phyloP scores from a whole-genome alignment of 164 flowering plant species.

The Pachysandra terminalis region DNA sequence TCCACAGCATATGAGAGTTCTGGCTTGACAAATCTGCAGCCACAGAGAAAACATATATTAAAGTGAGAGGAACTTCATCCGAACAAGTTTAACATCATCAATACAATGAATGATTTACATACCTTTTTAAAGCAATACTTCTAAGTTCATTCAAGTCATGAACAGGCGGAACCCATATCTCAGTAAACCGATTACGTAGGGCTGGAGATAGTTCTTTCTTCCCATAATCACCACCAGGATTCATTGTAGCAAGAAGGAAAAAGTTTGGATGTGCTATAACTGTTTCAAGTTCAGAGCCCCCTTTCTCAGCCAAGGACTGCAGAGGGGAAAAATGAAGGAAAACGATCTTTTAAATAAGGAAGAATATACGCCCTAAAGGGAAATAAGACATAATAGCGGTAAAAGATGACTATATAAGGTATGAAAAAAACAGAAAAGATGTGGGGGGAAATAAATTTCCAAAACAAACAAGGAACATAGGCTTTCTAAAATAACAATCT shows the following conservation, averaged over 20 bases:
- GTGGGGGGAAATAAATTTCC: too few relatives aligned
- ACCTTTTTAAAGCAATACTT: slow-evolving; percentile 68
- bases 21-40: slow-evolving; percentile 45
- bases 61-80: neutral
- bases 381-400: neutral
- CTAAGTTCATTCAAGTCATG: slow-evolving; percentile 60
- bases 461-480: too few relatives aligned
- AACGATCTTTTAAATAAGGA: neutral
- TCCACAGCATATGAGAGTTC: slow-evolving; percentile 37
- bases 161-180: slow-evolving; percentile 94
- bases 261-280: slow-evolving; percentile 66
- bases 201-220: slow-evolving; percentile 98
- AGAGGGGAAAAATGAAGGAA: slow-evolving; percentile 12
- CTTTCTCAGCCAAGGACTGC: slow-evolving; percentile 96
- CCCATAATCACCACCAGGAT: slow-evolving; percentile 99
- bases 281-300: slow-evolving; percentile 66
- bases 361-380: neutral
- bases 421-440: too few relatives aligned
- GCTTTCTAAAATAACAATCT: too few relatives aligned
- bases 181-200: slow-evolving; percentile 93
- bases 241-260: slow-evolving; percentile 94
- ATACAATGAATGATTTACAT: slow-evolving; percentile 2
- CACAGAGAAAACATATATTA: neutral
- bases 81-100: neutral
- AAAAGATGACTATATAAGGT: too few relatives aligned